Evolutionary conservation across 1,139 yeast species (phyloP).

Genomic region (Blastobotrys illinoisensis): DNA sequence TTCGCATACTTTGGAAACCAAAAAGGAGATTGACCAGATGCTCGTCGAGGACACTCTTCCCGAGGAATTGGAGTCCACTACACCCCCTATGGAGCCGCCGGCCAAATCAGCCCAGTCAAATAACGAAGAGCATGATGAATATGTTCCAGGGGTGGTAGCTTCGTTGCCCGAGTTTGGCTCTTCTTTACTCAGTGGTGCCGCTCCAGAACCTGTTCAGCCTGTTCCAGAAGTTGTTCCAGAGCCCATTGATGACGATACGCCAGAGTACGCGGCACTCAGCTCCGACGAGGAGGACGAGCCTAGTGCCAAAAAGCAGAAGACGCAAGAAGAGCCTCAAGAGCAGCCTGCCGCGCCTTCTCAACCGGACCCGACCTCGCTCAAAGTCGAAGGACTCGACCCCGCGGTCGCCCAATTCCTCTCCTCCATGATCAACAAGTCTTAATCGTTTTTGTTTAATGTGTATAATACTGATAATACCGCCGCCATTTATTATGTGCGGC

Average conservation of each 20-base stretch:
- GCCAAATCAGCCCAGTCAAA: too few species aligned
- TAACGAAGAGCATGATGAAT: conserved; percentile 7
- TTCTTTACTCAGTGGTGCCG: not conserved
- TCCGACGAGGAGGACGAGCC: conserved; percentile 34
- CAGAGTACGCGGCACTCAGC: conserved; percentile 35
- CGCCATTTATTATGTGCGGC: too few species aligned
- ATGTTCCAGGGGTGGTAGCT: conserved; percentile 4
- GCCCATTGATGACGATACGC: conserved; percentile 37
- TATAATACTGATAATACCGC: too few species aligned
- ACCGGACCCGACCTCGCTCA: conserved; percentile 5
- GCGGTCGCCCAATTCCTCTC: conserved; percentile 30
- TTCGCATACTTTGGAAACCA: conserved; percentile 37
- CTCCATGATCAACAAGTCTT: conserved; percentile 11
- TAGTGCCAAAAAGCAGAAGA: conserved; percentile 27
- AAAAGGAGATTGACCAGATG: conserved; percentile 44
- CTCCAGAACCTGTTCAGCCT: not conserved
- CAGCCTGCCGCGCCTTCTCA: too few species aligned
- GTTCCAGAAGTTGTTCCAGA: conserved; percentile 2
- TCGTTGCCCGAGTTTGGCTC: conserved; percentile 8
- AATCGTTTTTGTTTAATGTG: too few species aligned
- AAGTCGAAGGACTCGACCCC: conserved; percentile 29
- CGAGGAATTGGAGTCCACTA: conserved; percentile 23
- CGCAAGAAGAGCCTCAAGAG: conserved; percentile 16
- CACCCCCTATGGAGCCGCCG: conserved; percentile 17
- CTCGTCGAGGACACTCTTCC: conserved; percentile 22